Evolutionary conservation across 2,329 filamentous ascomycete genomes (phyloP).

Genomic region (Aspergillus unguis): DNA sequence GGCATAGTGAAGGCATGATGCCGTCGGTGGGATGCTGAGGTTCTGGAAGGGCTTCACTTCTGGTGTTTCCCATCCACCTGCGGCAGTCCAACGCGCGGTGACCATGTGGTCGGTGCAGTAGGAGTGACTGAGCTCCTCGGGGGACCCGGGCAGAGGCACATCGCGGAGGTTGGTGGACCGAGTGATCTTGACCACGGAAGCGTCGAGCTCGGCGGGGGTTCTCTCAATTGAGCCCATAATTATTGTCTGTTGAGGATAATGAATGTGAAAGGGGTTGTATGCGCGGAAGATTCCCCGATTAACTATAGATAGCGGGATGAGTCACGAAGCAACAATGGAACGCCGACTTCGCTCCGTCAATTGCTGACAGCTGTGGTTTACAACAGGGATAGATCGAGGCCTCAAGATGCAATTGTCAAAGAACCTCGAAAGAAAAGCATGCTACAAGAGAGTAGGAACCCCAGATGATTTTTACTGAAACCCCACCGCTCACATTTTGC

Average conservation of each 20-base stretch:
- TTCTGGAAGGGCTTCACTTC: conserved; percentile 74
- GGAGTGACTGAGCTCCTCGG: conserved; percentile 39
- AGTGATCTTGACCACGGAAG: conserved; percentile 39
- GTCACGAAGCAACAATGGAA: conserved; percentile 4
- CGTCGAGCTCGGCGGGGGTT: conserved; percentile 36
- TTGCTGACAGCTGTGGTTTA: background rate
- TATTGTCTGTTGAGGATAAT: background rate
- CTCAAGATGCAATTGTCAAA: background rate
- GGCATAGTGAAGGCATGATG: conserved; percentile 80
- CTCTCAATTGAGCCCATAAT: conserved; percentile 33
- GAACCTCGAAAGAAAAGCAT: background rate
- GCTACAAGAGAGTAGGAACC: background rate
- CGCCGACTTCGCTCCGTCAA: background rate
- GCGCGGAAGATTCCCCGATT: background rate
- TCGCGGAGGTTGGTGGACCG: conserved; percentile 33
- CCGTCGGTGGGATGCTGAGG: conserved; percentile 73
- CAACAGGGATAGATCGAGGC: background rate
- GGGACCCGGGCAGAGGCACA: conserved; percentile 39
- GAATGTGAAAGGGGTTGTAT: background rate
- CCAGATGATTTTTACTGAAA: conserved; percentile 1
- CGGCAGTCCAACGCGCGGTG: conserved; percentile 63
- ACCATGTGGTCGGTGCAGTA: conserved; percentile 84
- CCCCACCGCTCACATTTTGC: conserved; percentile 9
- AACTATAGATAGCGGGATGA: conserved; percentile 4
- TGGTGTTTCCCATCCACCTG: conserved; percentile 68